These are phyloP conservation scores for Trichoderma gamsii DNA, from an alignment of 495 filamentous ascomycete species.

Conservation along the genomic window DNA sequence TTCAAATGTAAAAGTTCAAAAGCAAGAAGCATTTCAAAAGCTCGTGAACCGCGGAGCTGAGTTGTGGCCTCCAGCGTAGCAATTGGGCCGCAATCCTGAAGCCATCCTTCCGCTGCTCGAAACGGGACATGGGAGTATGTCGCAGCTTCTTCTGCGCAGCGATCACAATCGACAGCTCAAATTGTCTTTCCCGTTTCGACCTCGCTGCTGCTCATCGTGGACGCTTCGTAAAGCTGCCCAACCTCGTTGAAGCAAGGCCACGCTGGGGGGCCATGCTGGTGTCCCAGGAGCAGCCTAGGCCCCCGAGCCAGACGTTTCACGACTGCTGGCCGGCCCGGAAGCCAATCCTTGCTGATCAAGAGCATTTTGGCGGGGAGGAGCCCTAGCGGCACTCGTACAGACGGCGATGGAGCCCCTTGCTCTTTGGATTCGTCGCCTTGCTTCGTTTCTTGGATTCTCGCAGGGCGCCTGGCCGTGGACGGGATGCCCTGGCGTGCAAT, in stretches of 20 bases:
- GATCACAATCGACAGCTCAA: not conserved
- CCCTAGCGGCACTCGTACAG: not conserved
- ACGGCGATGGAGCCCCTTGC: not conserved
- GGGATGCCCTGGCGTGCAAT: not conserved
- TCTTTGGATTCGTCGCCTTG: not conserved
- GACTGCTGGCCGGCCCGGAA: slow-evolving; percentile 11
- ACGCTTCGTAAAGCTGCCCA: not conserved
- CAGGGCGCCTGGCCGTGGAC: not conserved
- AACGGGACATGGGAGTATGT: not conserved
- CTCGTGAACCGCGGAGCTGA: not conserved
- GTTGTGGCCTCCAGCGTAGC: not conserved
- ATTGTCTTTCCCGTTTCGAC: slow-evolving; percentile 1
- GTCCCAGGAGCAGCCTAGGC: not conserved
- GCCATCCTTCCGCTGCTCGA: not conserved
- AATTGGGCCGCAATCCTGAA: not conserved
- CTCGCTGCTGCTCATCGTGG: not conserved
- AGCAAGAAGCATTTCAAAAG: not conserved
- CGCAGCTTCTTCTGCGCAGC: not conserved
- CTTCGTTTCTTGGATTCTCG: not conserved
- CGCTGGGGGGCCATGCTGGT: not conserved
- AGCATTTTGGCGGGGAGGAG: not conserved
- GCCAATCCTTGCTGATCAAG: slow-evolving; percentile 9
- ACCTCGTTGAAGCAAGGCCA: not conserved
- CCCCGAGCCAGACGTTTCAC: slow-evolving; percentile 8
- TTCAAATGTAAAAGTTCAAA: not conserved